A percentile compares a stretch with the other conserved stretches of the same genome.
Evolutionary conservation across 352 stramenopile species (phyloP).

Genomic region (Aphanomyces cochlioides): DNA sequence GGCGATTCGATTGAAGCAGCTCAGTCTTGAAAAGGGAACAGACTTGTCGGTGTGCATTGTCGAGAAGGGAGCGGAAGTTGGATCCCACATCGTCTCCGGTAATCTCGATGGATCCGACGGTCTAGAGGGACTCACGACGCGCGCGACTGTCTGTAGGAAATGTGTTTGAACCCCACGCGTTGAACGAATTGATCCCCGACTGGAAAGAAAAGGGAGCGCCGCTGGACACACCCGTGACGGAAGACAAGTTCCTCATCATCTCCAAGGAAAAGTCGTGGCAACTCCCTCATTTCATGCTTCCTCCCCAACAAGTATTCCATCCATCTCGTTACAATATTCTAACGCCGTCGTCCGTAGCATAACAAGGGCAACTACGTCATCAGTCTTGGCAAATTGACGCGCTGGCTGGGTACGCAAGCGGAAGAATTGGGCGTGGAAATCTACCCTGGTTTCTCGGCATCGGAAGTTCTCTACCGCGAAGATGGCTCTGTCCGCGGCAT

Average conservation of each 20-base stretch:
- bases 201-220: constrained; percentile 89
- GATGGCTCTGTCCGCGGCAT: constrained; percentile 90
- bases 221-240: constrained; percentile 89
- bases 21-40: constrained; percentile 88
- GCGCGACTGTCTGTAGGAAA: constrained; percentile 64
- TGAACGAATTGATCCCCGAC: constrained; percentile 96
- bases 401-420: constrained; percentile 94
- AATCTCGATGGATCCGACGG: constrained; percentile 16
- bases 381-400: constrained; percentile 93
- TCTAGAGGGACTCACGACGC: too few species aligned
- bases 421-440: constrained; percentile 99
- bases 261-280: constrained; percentile 81
- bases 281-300: constrained; percentile 92
- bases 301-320: constrained; percentile 77
- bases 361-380: constrained; percentile 99
- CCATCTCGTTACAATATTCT: constrained; percentile 2
- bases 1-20: constrained; percentile 97
- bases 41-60: constrained; percentile 95
- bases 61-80: constrained; percentile 95
- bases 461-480: constrained; percentile 86
- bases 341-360: constrained; percentile 59
- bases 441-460: constrained; percentile 97
- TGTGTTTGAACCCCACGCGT: constrained; percentile 96
- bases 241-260: constrained; percentile 94
- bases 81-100: constrained; percentile 97